Evolutionary conservation across 179 eudicot species (phyloP).

Genomic region (Beta macrorhiza): DNA sequence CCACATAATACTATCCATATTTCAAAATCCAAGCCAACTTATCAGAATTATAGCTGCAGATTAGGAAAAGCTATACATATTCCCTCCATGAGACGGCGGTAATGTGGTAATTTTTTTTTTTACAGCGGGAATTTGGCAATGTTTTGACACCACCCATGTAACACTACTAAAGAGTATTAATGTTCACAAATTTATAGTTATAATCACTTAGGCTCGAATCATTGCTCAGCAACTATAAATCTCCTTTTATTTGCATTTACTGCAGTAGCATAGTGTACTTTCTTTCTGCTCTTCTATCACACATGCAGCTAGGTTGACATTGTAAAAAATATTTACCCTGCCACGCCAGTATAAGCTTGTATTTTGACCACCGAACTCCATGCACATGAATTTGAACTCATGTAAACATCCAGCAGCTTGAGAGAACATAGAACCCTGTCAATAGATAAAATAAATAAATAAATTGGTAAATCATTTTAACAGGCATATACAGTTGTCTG

Average conservation of each 20-base stretch:
- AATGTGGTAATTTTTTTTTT: neutral
- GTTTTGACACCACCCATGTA: neutral
- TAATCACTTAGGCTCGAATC: neutral
- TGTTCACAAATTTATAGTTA: neutral
- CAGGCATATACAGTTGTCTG: neutral
- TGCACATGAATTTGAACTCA: constrained; percentile 67
- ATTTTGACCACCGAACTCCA: constrained; percentile 47
- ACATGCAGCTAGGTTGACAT: neutral
- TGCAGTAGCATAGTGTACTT: neutral
- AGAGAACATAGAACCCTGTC: constrained; percentile 81
- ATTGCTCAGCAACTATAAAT: neutral
- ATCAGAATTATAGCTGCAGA: neutral
- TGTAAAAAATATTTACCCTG: constrained; percentile 52
- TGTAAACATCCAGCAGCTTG: constrained; percentile 95
- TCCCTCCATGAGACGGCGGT: neutral
- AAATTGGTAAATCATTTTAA: constrained; percentile 8
- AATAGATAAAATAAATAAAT: constrained; percentile 10
- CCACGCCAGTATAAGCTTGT: constrained; percentile 78
- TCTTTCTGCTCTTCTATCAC: neutral
- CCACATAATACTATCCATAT: neutral
- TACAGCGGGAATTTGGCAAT: neutral
- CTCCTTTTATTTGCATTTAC: neutral
- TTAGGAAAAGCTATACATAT: neutral
- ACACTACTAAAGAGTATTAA: neutral
- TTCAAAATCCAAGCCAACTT: neutral